Evolutionary conservation across 2,329 filamentous ascomycete species (phyloP).

Genomic region (Keithomyces neogunnii): DNA sequence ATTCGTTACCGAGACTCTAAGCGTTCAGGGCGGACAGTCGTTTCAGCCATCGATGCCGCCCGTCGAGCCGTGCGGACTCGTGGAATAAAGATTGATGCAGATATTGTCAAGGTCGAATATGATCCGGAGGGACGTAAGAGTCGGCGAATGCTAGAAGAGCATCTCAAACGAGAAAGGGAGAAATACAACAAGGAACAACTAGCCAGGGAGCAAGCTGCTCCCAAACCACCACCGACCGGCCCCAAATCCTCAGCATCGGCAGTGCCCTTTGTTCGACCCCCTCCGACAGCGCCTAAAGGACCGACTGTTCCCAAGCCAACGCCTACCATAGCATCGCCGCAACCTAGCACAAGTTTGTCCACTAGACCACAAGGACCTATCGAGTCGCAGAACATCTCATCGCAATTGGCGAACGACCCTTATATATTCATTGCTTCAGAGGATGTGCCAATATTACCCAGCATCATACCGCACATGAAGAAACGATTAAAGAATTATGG

Average conservation of each 20-base stretch:
- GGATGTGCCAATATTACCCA: constrained; percentile 77
- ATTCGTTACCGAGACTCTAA: constrained; percentile 77
- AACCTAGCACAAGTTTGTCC: constrained; percentile 17
- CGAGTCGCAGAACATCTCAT: constrained; percentile 58
- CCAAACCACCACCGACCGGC: constrained; percentile 28
- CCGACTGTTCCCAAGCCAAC: constrained; percentile 48
- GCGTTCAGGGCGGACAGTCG: constrained; percentile 28
- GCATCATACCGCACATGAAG: constrained; percentile 83
- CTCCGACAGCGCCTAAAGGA: constrained; percentile 79
- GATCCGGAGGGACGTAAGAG: constrained; percentile 85
- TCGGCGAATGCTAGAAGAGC: constrained; percentile 65
- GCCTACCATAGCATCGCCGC: constrained; percentile 11
- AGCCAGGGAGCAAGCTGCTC: constrained; percentile 18
- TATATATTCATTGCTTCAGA: constrained; percentile 86
- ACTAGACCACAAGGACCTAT: constrained; percentile 38
- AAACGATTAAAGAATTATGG: constrained; percentile 78
- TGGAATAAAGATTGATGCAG: constrained; percentile 70
- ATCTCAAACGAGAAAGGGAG: constrained; percentile 60
- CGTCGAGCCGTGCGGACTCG: constrained; percentile 70
- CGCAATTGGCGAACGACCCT: constrained; percentile 67
- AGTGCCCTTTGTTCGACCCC: constrained; percentile 39
- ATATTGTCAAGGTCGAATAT: constrained; percentile 72
- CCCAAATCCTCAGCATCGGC: constrained; percentile 22
- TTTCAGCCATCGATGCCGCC: constrained; percentile 72
- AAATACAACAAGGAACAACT: constrained; percentile 38